Percentiles rank a stretch among this genome's conserved stretches.
phyloP scores from a whole-genome alignment of 2,329 filamentous ascomycete genomes.

The Beauveria caledonica region DNA sequence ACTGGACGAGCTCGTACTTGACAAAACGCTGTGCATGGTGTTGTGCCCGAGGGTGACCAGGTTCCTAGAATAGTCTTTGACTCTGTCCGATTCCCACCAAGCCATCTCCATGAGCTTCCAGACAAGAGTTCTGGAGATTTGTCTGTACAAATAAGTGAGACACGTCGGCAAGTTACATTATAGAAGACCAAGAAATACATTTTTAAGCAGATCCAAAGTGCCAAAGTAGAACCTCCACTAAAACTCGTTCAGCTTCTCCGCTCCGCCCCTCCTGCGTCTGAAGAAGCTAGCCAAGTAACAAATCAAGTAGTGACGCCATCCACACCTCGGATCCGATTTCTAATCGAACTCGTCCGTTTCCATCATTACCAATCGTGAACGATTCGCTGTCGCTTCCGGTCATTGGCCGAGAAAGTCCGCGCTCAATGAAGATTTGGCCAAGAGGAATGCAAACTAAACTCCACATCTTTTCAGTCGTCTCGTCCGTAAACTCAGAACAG shows the following conservation, averaged over 20 bases:
- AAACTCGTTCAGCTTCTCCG: neutral
- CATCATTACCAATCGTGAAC: slow-evolving; percentile 7
- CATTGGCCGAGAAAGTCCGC: neutral
- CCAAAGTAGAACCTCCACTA: neutral
- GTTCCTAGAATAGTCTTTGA: too few species aligned
- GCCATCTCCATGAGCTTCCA: too few species aligned
- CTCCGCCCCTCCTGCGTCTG: neutral
- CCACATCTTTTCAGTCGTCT: neutral
- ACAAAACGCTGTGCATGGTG: too few species aligned
- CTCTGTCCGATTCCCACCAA: too few species aligned
- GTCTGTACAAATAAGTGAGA: too few species aligned
- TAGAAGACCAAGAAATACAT: too few species aligned
- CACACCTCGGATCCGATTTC: slow-evolving; percentile 1
- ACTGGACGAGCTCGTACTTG: too few species aligned
- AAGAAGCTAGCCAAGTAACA: neutral
- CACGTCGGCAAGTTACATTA: too few species aligned
- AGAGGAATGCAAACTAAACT: neutral
- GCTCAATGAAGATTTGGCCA: neutral
- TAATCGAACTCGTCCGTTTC: slow-evolving; percentile 2
- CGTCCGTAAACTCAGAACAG: neutral
- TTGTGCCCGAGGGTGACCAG: too few species aligned
- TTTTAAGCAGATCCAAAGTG: too few species aligned
- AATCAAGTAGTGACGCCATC: neutral
- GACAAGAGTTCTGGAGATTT: too few species aligned
- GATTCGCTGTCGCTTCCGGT: neutral